Evolutionary conservation across 768 basidiomycete species (phyloP).

Genomic region (Chalciporus sphaerocephalus): DNA sequence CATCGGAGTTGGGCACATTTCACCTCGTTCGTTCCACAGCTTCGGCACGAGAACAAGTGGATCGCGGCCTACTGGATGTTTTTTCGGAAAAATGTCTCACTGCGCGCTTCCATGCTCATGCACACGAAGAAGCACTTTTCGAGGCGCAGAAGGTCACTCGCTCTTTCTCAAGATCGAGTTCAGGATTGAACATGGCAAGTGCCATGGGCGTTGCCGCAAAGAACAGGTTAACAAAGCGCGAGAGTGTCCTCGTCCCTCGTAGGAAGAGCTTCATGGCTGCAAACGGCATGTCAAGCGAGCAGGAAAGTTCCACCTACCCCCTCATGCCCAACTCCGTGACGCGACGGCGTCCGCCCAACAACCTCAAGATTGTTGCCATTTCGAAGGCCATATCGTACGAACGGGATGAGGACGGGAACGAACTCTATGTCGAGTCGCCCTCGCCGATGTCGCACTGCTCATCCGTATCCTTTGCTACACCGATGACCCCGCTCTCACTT

Average conservation of each 20-base stretch:
- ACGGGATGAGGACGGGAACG: constrained; percentile 22
- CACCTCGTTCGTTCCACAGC: constrained; percentile 65
- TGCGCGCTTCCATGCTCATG: constrained; percentile 61
- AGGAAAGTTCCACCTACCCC: constrained; percentile 10
- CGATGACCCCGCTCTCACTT: constrained; percentile 21
- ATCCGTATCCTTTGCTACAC: constrained; percentile 27
- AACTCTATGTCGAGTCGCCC: constrained; percentile 27
- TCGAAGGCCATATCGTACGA: constrained; percentile 20
- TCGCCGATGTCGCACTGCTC: constrained; percentile 41
- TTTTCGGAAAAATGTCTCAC: constrained; percentile 69
- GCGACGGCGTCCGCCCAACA: constrained; percentile 25
- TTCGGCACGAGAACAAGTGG: constrained; percentile 63
- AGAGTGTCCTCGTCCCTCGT: constrained; percentile 65
- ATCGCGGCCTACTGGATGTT: constrained; percentile 76
- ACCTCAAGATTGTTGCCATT: constrained; percentile 27
- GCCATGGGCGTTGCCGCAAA: constrained; percentile 52
- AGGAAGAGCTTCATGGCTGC: constrained; percentile 45
- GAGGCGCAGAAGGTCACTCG: constrained; percentile 45
- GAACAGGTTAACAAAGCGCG: constrained; percentile 57
- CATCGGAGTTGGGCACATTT: constrained; percentile 46
- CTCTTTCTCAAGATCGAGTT: constrained; percentile 51
- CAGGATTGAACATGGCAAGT: constrained; percentile 56
- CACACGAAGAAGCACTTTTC: constrained; percentile 62
- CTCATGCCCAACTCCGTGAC: constrained; percentile 10
- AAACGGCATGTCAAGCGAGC: constrained; percentile 13